These are phyloP conservation scores for Cutaneotrichosporon mucoides DNA, from an alignment of 1,284 basidiomycete genomes.

Conservation along the genomic window DNA sequence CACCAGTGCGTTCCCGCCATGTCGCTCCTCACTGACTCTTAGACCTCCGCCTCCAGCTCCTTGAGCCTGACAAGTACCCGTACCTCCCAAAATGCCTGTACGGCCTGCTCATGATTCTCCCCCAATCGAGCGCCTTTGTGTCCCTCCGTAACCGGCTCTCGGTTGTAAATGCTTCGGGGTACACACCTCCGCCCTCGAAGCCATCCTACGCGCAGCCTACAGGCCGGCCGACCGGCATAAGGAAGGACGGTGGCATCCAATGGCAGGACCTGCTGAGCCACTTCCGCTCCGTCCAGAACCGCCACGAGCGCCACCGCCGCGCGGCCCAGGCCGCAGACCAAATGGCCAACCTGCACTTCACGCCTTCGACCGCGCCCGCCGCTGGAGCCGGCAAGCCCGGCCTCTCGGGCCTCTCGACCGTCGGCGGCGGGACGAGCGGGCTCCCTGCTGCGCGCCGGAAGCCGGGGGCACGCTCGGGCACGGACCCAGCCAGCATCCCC, in stretches of 20 bases:
- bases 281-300: constrained; percentile 75
- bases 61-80: constrained; percentile 95
- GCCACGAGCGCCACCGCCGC: constrained; percentile 80
- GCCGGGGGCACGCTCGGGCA: constrained; percentile 4
- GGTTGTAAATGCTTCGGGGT: constrained; percentile 91
- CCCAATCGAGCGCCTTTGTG: constrained; percentile 94
- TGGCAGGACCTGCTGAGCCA: constrained; percentile 84
- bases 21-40: background rate
- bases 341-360: constrained; percentile 30
- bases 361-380: constrained; percentile 36
- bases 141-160: constrained; percentile 90
- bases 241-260: constrained; percentile 74
- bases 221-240: constrained; percentile 62
- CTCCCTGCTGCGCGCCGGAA: constrained; percentile 14
- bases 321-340: constrained; percentile 40
- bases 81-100: constrained; percentile 97
- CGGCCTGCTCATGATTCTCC: constrained; percentile 93
- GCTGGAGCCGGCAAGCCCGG: constrained; percentile 4
- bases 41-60: constrained; percentile 93
- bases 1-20: constrained; percentile 64
- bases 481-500: background rate
- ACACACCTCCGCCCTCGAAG: constrained; percentile 57
- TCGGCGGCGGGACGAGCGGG: no score
- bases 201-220: constrained; percentile 34
- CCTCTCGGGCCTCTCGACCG: background rate